Base-by-base conservation (phyloP, 2,329 filamentous ascomycete species). In the Trematosphaeria pertusa region DNA sequence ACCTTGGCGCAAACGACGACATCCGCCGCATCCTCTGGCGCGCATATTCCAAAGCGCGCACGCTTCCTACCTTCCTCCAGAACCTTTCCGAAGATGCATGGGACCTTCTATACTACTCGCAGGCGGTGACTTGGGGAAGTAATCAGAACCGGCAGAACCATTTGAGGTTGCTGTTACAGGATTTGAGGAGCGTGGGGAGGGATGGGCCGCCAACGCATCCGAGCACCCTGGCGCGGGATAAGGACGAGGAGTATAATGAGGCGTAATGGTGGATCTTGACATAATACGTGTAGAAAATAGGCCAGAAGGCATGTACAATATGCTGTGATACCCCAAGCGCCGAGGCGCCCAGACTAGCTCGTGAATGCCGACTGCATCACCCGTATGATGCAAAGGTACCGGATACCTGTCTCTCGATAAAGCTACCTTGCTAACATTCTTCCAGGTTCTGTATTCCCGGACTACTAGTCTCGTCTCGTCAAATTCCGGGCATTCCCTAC, bases 61-160 rank as follows among this genome's bases (percentile, higher is more conserved):
- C 50, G 2, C 49, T 70, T 10, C 69, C 69, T 1, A 69, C 62
- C 1, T 62, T 73, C 10, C 38, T 73, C 7, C 51, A 61, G n/a
- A 65, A 51, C 12, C 39, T 73, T 6, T 59, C 61, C 11, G 62
- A 69, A 15, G 65, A 71, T 24, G 65, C 67, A 3, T 73, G 70
- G 70, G 70, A 73, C 34, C 62, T 73, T 6, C 24, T 73, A 33
- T 73, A 68, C 41, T 72, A 72, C 32, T 68, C 61, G 1, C 70
- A 73, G 38, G 69, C 69, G 2, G 68, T 71, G 5, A 69, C 59
- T 7, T 72, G 69, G 69, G 38, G 50, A 1, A 54, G 55, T 1
- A 72, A 72, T 43, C 59, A 65, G 37, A 71, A 69, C 28, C 54
- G 68, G 5, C 53, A 63, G 24, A 42, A 56, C 18, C 67, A 71